These are phyloP conservation scores for Perkinsela sp. DNA, from an alignment of 208 protist genomes.

Conservation along the genomic window DNA sequence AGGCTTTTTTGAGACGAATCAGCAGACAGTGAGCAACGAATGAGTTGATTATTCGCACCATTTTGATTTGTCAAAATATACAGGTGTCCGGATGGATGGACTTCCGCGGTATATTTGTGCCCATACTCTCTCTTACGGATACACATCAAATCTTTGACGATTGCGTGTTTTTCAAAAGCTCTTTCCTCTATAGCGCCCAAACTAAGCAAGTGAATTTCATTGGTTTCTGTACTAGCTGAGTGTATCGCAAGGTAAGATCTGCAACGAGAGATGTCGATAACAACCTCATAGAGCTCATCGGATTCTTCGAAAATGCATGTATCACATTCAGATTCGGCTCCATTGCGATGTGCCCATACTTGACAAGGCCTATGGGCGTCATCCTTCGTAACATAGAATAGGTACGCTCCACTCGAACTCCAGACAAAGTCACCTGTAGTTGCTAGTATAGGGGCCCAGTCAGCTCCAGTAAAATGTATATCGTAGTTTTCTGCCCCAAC, in stretches of 20 bases:
- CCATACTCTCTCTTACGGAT: slow-evolving; percentile 1
- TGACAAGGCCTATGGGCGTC: not conserved
- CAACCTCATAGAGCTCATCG: not conserved
- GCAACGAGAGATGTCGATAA: not conserved
- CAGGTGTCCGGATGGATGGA: not conserved
- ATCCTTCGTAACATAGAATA: not conserved
- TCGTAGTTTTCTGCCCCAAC: slow-evolving; percentile 48
- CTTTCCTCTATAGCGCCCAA: too few species aligned
- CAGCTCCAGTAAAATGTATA: slow-evolving; percentile 17
- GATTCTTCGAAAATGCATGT: not conserved
- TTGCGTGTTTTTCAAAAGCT: too few species aligned
- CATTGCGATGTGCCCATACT: not conserved
- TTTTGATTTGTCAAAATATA: slow-evolving; percentile 1
- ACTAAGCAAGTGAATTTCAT: not conserved
- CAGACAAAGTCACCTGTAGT: not conserved
- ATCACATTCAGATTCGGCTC: not conserved
- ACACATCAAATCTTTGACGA: too few species aligned
- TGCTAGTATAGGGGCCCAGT: not conserved
- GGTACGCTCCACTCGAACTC: not conserved
- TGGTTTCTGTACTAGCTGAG: not conserved
- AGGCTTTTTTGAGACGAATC: not conserved
- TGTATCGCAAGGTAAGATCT: not conserved
- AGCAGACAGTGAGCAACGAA: not conserved
- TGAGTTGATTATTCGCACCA: not conserved
- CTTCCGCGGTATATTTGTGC: not conserved